Percentiles rank a stretch among this genome's conserved stretches.
phyloP scores from a whole-genome alignment of 345 rosid genomes.

The Balakata baccata region DNA sequence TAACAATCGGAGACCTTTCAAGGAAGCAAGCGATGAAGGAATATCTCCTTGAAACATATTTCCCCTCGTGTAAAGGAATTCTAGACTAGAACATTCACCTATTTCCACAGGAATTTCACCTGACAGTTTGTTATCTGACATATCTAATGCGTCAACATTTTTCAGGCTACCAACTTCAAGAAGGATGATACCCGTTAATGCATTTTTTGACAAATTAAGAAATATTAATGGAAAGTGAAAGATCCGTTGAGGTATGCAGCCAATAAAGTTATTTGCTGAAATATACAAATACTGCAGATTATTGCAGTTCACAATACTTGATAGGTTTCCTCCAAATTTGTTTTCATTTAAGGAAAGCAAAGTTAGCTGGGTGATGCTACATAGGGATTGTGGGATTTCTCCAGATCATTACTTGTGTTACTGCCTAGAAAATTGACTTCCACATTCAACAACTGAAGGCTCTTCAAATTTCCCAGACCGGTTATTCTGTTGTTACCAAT shows the following conservation, averaged over 20 bases:
- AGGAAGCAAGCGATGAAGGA: constrained; percentile 1
- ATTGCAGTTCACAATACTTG: background rate
- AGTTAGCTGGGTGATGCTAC: background rate
- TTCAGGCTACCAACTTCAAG: constrained; percentile 7
- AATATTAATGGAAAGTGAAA: background rate
- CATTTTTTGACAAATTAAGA: background rate
- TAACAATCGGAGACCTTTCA: constrained; percentile 8
- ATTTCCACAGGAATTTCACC: constrained; percentile 11
- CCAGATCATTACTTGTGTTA: constrained; percentile 16
- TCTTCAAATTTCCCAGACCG: background rate
- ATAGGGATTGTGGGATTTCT: constrained; percentile 9
- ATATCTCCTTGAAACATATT: constrained; percentile 11
- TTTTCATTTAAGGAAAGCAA: background rate
- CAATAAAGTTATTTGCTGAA: constrained; percentile 5
- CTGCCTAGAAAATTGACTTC: background rate
- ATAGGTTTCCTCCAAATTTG: constrained; percentile 14
- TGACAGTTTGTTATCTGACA: constrained; percentile 4
- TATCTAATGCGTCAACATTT: background rate
- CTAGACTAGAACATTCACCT: constrained; percentile 10
- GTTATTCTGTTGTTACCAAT: background rate
- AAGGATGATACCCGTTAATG: constrained; percentile 5
- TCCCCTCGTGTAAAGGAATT: background rate
- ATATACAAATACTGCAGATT: background rate
- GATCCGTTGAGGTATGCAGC: constrained; percentile 7
- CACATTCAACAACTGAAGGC: background rate